Percentiles rank a stretch among this genome's conserved stretches.
phyloP scores from a whole-genome alignment of 164 flowering plant genomes.

The Protea cynaroides region DNA sequence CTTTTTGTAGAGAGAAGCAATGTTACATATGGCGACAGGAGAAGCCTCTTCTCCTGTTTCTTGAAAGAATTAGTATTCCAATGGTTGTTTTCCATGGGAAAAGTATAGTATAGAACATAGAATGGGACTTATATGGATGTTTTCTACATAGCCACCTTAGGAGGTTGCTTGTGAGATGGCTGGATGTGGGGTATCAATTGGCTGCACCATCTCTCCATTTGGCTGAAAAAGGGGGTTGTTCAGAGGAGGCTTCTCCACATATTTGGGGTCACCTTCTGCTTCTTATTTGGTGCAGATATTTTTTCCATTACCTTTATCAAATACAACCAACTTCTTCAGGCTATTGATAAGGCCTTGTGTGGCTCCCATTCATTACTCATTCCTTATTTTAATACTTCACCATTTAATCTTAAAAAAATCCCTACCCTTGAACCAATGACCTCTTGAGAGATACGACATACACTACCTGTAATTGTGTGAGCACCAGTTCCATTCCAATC shows the following conservation, averaged over 20 bases:
- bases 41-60: neutral
- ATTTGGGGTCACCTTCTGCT: neutral
- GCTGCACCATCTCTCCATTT: neutral
- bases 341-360: too few species aligned
- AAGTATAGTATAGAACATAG: too few species aligned
- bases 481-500: too few species aligned
- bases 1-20: too few species aligned
- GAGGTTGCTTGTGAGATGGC: neutral
- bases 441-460: too few species aligned
- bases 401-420: too few species aligned
- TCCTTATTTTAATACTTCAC: too few species aligned
- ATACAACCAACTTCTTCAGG: too few species aligned
- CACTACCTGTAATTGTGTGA: too few species aligned
- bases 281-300: slow-evolving; percentile 44
- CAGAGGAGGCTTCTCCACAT: neutral
- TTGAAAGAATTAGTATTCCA: neutral
- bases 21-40: neutral
- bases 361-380: too few species aligned
- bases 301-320: too few species aligned
- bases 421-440: too few species aligned
- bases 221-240: neutral
- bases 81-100: neutral
- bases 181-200: neutral
- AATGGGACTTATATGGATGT: neutral
- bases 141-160: neutral